Percentiles rank a stretch among this genome's conserved stretches.
phyloP scores from a whole-genome alignment of 1,284 basidiomycete genomes.

The Trametes versicolor region DNA sequence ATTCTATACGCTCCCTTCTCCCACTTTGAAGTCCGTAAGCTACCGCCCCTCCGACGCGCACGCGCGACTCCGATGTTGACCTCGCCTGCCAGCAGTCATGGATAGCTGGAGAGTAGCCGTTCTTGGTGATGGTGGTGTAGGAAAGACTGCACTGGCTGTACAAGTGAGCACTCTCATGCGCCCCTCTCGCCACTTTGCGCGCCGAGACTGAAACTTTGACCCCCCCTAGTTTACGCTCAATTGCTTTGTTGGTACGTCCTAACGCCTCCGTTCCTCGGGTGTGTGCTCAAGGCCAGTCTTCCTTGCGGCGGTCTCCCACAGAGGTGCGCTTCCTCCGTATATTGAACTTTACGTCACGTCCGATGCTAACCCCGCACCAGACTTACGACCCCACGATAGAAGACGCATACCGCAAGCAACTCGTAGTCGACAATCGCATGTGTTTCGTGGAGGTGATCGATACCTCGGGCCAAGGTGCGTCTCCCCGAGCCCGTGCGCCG shows the following conservation, averaged over 20 bases:
- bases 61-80: conserved; percentile 17
- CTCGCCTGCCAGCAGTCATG: conserved; percentile 59
- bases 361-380: conserved; percentile 47
- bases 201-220: conserved; percentile 19
- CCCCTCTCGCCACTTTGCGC: conserved; percentile 17
- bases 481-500: conserved; percentile 23
- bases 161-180: conserved; percentile 64
- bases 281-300: conserved; percentile 30
- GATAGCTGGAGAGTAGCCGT: conserved; percentile 94
- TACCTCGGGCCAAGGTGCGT: conserved; percentile 91
- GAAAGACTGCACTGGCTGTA: conserved; percentile 96
- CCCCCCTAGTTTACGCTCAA: conserved; percentile 84
- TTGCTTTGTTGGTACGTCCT: conserved; percentile 85
- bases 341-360: conserved; percentile 3
- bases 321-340: conserved; percentile 28
- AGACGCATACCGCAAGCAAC: conserved; percentile 93
- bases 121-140: conserved; percentile 96
- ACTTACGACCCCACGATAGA: conserved; percentile 95
- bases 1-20: conserved; percentile 40
- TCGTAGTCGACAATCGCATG: conserved; percentile 91
- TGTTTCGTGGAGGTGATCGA: conserved; percentile 95
- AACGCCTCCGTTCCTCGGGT: conserved; percentile 29
- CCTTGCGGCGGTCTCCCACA: conserved; percentile 32
- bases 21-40: conserved; percentile 35
- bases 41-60: not conserved